These are phyloP conservation scores for Calonectria leucothoes DNA, from an alignment of 2,329 filamentous ascomycete genomes.

Conservation along the genomic window DNA sequence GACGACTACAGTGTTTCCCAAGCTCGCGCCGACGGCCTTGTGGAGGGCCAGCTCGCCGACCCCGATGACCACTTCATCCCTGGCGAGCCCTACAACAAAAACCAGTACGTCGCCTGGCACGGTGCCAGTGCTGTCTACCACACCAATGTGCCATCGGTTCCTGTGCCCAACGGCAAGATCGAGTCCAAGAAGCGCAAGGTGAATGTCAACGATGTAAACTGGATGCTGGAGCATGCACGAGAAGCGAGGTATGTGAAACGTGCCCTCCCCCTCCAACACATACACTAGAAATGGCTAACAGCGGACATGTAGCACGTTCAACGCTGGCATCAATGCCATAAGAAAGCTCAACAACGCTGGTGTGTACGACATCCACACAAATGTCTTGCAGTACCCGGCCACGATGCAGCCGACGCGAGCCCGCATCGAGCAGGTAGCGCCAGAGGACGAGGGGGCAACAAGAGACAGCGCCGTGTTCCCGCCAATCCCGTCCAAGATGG, in stretches of 20 bases:
- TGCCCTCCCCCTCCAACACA: not conserved
- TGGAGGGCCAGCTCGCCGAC: slow-evolving; percentile 92
- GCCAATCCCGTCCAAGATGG: slow-evolving; percentile 59
- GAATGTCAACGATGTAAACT: slow-evolving; percentile 92
- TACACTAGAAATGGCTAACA: slow-evolving; percentile 16
- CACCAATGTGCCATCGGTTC: slow-evolving; percentile 81
- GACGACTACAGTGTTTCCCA: slow-evolving; percentile 91
- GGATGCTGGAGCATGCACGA: slow-evolving; percentile 94
- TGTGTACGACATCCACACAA: slow-evolving; percentile 94
- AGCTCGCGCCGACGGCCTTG: slow-evolving; percentile 79
- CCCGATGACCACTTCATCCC: slow-evolving; percentile 84
- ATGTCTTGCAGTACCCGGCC: slow-evolving; percentile 86
- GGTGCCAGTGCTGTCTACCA: slow-evolving; percentile 97
- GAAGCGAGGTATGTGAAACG: slow-evolving; percentile 78
- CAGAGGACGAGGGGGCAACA: slow-evolving; percentile 48
- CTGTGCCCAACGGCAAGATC: slow-evolving; percentile 78
- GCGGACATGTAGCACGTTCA: slow-evolving; percentile 78
- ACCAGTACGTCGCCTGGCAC: slow-evolving; percentile 99
- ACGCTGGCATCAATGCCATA: slow-evolving; percentile 75
- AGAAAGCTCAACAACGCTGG: slow-evolving; percentile 79
- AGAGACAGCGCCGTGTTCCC: slow-evolving; percentile 55
- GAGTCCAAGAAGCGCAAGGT: slow-evolving; percentile 87
- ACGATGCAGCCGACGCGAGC: slow-evolving; percentile 91
- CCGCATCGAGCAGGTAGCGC: slow-evolving; percentile 79
- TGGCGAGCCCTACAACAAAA: slow-evolving; percentile 95